Evolutionary conservation across 2,329 filamentous ascomycete species (phyloP).

Genomic region (Fusarium nurragi): DNA sequence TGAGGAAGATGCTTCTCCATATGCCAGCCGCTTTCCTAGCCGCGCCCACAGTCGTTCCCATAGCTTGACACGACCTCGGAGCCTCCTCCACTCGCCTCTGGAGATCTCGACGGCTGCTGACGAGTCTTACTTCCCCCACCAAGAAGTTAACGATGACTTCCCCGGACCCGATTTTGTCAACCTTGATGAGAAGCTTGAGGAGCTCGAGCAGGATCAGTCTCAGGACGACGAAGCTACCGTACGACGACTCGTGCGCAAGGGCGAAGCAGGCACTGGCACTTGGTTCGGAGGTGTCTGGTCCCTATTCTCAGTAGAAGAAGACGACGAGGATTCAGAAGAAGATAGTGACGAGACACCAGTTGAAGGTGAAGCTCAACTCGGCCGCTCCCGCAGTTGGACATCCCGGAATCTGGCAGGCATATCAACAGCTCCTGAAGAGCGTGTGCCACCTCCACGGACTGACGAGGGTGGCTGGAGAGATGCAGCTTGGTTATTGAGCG

Average conservation of each 20-base stretch:
- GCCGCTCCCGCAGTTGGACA: slow-evolving; percentile 48
- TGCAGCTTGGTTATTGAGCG: slow-evolving; percentile 73
- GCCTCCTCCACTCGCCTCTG: slow-evolving; percentile 57
- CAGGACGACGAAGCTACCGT: slow-evolving; percentile 68
- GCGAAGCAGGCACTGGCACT: slow-evolving; percentile 61
- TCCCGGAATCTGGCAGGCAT: slow-evolving; percentile 54
- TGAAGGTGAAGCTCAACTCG: slow-evolving; percentile 42
- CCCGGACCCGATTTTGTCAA: slow-evolving; percentile 71
- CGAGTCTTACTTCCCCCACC: slow-evolving; percentile 40
- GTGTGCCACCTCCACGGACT: slow-evolving; percentile 58
- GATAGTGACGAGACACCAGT: slow-evolving; percentile 50
- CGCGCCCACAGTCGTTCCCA: slow-evolving; percentile 52
- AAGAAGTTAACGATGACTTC: slow-evolving; percentile 48
- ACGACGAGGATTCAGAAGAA: slow-evolving; percentile 61
- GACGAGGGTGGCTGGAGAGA: slow-evolving; percentile 72
- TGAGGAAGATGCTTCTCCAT: slow-evolving; percentile 49
- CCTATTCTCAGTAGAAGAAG: slow-evolving; percentile 70
- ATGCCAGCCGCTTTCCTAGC: slow-evolving; percentile 60
- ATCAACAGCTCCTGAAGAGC: slow-evolving; percentile 54
- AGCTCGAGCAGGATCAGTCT: slow-evolving; percentile 60
- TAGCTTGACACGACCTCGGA: slow-evolving; percentile 49
- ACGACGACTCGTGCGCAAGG: slow-evolving; percentile 64
- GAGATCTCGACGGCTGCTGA: slow-evolving; percentile 48
- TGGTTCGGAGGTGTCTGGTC: slow-evolving; percentile 71
- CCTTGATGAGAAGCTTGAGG: slow-evolving; percentile 67